These are phyloP conservation scores for Simmondsia chinensis DNA, from an alignment of 148 eudicot genomes.

Conservation along the genomic window DNA sequence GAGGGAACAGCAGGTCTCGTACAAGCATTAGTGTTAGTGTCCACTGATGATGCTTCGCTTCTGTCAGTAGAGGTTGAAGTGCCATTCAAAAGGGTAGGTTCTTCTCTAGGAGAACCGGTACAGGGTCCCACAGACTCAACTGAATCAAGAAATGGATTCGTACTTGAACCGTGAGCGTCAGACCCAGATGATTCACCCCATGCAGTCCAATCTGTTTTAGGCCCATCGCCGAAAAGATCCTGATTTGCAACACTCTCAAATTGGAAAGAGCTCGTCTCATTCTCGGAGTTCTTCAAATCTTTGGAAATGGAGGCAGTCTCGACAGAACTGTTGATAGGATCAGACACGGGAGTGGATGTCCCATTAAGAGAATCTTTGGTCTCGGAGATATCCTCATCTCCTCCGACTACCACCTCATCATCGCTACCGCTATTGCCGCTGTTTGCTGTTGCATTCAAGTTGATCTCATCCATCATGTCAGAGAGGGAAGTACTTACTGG, in stretches of 20 bases:
- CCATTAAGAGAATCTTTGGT: constrained; percentile 25
- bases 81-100: constrained; percentile 31
- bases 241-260: constrained; percentile 43
- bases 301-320: constrained; percentile 9
- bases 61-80: constrained; percentile 18
- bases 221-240: constrained; percentile 44
- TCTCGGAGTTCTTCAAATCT: constrained; percentile 14
- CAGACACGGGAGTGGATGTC: constrained; percentile 20
- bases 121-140: constrained; percentile 12
- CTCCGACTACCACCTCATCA: constrained; percentile 90
- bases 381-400: constrained; percentile 54
- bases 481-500: constrained; percentile 46
- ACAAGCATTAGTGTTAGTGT: constrained; percentile 18
- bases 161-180: constrained; percentile 46
- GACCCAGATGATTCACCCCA: constrained; percentile 61
- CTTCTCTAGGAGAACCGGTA: constrained; percentile 21
- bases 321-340: constrained; percentile 12
- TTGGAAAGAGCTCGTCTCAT: constrained; percentile 26
- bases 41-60: constrained; percentile 21
- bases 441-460: constrained; percentile 44
- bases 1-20: constrained; percentile 49
- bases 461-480: constrained; percentile 65
- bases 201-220: constrained; percentile 69
- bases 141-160: constrained; percentile 61
- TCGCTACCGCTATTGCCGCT: constrained; percentile 73